These are phyloP conservation scores for Fusarium miscanthi DNA, from an alignment of 2,329 filamentous ascomycete genomes.

Conservation along the genomic window DNA sequence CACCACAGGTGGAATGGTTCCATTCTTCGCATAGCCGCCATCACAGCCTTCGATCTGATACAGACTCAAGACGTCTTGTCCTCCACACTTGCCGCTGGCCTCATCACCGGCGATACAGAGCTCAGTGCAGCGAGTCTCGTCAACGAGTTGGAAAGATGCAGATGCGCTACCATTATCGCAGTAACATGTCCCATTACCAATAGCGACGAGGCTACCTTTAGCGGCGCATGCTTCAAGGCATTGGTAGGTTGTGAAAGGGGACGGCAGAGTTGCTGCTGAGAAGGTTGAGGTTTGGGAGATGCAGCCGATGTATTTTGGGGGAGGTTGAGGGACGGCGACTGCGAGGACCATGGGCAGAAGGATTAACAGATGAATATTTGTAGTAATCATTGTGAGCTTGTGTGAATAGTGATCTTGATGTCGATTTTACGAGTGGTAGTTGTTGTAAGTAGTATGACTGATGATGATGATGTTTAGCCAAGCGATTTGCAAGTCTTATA, in stretches of 20 bases:
- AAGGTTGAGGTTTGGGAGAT: conserved; percentile 37
- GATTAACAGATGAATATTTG: conserved; percentile 18
- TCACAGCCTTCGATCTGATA: conserved; percentile 16
- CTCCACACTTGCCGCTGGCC: conserved; percentile 43
- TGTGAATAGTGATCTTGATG: neutral
- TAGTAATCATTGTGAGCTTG: too few species aligned
- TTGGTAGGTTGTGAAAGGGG: conserved; percentile 22
- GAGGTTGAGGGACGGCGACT: conserved; percentile 17
- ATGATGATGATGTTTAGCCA: neutral
- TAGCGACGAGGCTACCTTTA: conserved; percentile 37
- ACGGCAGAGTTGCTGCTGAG: conserved; percentile 19
- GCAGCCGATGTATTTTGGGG: conserved; percentile 47
- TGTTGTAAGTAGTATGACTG: neutral
- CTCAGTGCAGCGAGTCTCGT: conserved; percentile 35
- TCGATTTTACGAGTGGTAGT: neutral
- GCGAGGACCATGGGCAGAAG: conserved; percentile 41
- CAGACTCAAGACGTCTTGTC: conserved; percentile 23
- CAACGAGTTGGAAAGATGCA: conserved; percentile 22
- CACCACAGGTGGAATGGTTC: conserved; percentile 10
- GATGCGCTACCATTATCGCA: conserved; percentile 29
- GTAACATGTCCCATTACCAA: conserved; percentile 38
- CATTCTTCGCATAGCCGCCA: neutral
- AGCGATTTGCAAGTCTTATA: conserved; percentile 7
- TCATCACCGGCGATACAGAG: conserved; percentile 33
- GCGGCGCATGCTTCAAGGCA: conserved; percentile 22